These are phyloP conservation scores for Ganoderma resinaceum DNA, from an alignment of 1,284 basidiomycete genomes.

Conservation along the genomic window DNA sequence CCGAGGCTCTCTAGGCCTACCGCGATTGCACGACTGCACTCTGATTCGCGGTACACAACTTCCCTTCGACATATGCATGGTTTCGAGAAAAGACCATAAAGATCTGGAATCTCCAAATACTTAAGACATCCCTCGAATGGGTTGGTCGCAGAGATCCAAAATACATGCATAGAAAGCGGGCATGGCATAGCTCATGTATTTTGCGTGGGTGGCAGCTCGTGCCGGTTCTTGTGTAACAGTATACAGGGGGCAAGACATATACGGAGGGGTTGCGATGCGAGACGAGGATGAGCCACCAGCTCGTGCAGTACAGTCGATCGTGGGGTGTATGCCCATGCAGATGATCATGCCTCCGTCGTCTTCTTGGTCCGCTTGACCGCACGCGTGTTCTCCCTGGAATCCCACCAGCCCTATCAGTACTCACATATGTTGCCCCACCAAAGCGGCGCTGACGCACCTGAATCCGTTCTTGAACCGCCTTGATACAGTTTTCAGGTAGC, in stretches of 20 bases:
- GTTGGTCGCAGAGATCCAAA: background rate
- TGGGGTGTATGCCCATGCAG: constrained; percentile 19
- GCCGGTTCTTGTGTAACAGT: constrained; percentile 38
- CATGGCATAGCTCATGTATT: constrained; percentile 48
- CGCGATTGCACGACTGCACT: background rate
- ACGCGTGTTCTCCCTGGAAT: constrained; percentile 79
- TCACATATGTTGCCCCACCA: constrained; percentile 17
- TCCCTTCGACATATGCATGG: background rate
- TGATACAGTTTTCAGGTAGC: constrained; percentile 90
- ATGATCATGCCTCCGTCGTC: constrained; percentile 42
- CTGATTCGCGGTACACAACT: background rate
- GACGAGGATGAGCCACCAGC: constrained; percentile 32
- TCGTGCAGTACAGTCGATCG: constrained; percentile 26
- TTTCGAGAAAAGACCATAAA: background rate
- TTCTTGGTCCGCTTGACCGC: constrained; percentile 67
- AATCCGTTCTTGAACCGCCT: constrained; percentile 99
- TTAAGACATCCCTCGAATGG: background rate
- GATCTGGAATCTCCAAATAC: background rate
- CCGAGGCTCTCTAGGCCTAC: background rate
- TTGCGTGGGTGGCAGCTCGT: constrained; percentile 38
- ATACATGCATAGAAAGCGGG: constrained; percentile 28
- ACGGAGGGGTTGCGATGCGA: constrained; percentile 37
- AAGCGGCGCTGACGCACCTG: constrained; percentile 56
- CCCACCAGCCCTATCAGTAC: constrained; percentile 1
- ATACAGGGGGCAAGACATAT: constrained; percentile 39